Conservation (phyloP, 495 filamentous ascomycete genomes). For the Xylaria palmicola region DNA sequence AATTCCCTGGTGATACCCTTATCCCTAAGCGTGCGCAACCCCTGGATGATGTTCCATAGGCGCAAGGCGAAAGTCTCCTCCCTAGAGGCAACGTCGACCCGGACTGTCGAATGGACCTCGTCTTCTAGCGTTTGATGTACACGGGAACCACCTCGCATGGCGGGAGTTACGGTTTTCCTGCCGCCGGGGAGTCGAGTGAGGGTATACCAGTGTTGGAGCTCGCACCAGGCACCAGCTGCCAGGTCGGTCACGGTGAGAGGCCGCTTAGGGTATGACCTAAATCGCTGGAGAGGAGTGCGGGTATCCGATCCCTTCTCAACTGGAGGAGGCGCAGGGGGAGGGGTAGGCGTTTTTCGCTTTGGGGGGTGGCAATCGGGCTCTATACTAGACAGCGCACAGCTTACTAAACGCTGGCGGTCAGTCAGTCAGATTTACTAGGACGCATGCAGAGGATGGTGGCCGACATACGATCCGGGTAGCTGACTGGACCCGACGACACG, state of each 20-base stretch:
- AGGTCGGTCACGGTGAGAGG: slow-evolving; percentile 89
- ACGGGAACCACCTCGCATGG: slow-evolving; percentile 76
- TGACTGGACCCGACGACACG: slow-evolving; percentile 22
- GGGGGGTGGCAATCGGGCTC: slow-evolving; percentile 6
- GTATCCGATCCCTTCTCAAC: slow-evolving; percentile 21
- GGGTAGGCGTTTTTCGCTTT: neutral
- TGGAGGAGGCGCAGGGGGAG: neutral
- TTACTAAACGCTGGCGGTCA: slow-evolving; percentile 67
- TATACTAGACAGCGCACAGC: slow-evolving; percentile 39
- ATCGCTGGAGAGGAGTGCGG: slow-evolving; percentile 60
- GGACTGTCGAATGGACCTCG: slow-evolving; percentile 74
- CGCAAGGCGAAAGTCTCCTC: slow-evolving; percentile 82
- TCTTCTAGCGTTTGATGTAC: slow-evolving; percentile 85
- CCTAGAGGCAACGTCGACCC: slow-evolving; percentile 65
- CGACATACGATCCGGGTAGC: slow-evolving; percentile 52
- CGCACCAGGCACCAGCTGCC: slow-evolving; percentile 89
- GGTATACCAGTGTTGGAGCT: slow-evolving; percentile 88
- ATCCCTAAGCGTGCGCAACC: slow-evolving; percentile 70
- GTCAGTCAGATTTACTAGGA: slow-evolving; percentile 42
- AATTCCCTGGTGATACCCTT: slow-evolving; percentile 84
- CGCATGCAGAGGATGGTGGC: neutral
- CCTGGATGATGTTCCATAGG: slow-evolving; percentile 92
- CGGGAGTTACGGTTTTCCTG: slow-evolving; percentile 66
- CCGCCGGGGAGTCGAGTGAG: slow-evolving; percentile 69
- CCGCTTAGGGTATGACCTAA: slow-evolving; percentile 72